phyloP scores from a whole-genome alignment of 495 filamentous ascomycete genomes.

The Cenococcum geophilum region DNA sequence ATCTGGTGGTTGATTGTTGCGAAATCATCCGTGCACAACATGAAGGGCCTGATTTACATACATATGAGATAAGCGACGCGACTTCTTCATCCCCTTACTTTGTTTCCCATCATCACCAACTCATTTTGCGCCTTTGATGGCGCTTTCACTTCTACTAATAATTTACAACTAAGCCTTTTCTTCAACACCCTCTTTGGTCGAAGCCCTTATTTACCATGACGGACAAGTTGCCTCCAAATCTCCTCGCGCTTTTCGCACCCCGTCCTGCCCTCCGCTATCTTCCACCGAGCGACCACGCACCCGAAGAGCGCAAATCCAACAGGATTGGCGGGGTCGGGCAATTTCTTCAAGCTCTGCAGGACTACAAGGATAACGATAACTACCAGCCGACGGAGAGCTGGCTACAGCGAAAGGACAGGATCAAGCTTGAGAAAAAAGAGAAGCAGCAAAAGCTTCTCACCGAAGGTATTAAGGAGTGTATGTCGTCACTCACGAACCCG shows the following conservation, averaged over 20 bases:
- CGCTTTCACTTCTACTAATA: background rate
- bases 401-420: conserved; percentile 75
- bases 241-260: conserved; percentile 89
- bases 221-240: conserved; percentile 86
- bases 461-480: conserved; percentile 66
- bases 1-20: no score
- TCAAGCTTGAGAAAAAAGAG: conserved; percentile 70
- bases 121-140: no score
- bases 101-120: no score
- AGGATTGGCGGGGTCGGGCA: conserved; percentile 65
- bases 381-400: conserved; percentile 86
- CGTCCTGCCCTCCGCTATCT: conserved; percentile 88
- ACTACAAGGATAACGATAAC: conserved; percentile 64
- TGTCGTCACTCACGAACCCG: conserved; percentile 30
- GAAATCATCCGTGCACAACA: no score
- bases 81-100: no score
- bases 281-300: conserved; percentile 72
- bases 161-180: background rate
- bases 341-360: conserved; percentile 61
- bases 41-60: no score
- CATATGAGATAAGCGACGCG: no score
- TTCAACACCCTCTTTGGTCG: background rate
- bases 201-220: conserved; percentile 56
- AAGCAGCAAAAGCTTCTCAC: conserved; percentile 54
- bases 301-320: conserved; percentile 71